These are phyloP conservation scores for Rutstroemia sp. DNA, from an alignment of 2,329 filamentous ascomycete species.

Conservation along the genomic window DNA sequence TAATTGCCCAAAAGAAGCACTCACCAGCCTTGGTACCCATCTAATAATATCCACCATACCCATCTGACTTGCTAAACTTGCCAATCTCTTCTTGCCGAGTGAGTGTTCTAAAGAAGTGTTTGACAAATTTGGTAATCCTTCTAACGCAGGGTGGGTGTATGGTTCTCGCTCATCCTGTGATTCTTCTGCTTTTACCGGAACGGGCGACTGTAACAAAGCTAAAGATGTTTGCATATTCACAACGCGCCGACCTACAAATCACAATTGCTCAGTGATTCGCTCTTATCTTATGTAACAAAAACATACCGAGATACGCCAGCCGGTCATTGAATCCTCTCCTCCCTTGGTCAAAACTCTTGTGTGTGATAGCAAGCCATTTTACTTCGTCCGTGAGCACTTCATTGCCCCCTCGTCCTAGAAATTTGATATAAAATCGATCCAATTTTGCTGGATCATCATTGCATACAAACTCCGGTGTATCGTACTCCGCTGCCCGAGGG, in stretches of 20 bases:
- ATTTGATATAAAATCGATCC: constrained; percentile 67
- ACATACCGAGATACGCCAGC: constrained; percentile 76
- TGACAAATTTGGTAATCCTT: constrained; percentile 67
- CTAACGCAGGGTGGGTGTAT: constrained; percentile 63
- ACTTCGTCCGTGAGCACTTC: constrained; percentile 77
- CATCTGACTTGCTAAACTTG: constrained; percentile 59
- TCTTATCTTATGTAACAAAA: not conserved
- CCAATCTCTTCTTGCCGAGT: constrained; percentile 50
- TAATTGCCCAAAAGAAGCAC: not conserved
- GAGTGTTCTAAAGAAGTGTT: constrained; percentile 41
- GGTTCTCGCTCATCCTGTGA: constrained; percentile 47
- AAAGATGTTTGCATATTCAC: constrained; percentile 58
- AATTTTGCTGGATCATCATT: constrained; percentile 70
- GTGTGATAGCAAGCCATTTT: constrained; percentile 94
- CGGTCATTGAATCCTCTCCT: constrained; percentile 90
- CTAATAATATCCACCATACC: constrained; percentile 69
- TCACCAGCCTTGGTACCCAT: constrained; percentile 80
- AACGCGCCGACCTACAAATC: constrained; percentile 45
- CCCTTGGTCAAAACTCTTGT: constrained; percentile 97
- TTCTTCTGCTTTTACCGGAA: constrained; percentile 24
- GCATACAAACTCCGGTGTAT: constrained; percentile 49
- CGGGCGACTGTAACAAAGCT: constrained; percentile 43
- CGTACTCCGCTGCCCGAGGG: constrained; percentile 42
- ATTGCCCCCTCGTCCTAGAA: constrained; percentile 68
- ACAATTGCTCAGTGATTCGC: constrained; percentile 15